Evolutionary conservation across 2,329 filamentous ascomycete species (phyloP).

Genomic region (Diaporthe citrichinensis): DNA sequence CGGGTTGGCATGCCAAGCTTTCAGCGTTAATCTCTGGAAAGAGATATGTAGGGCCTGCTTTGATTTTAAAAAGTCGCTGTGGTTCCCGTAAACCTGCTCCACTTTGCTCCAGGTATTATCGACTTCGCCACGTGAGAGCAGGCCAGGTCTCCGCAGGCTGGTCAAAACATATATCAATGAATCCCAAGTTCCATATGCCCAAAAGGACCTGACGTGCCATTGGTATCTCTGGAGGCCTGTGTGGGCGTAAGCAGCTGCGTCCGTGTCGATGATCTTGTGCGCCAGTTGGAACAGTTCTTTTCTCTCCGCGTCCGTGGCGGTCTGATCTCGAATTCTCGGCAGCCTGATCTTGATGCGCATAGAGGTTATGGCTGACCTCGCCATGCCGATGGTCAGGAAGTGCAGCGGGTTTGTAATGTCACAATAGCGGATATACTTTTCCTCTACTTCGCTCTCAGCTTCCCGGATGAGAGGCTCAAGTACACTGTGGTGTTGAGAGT

Average conservation of each 20-base stretch:
- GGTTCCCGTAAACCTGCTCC: constrained; percentile 48
- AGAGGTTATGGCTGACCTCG: constrained; percentile 47
- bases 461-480: constrained; percentile 53
- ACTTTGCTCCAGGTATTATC: constrained; percentile 47
- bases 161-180: constrained; percentile 51
- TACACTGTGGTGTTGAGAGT: constrained; percentile 47
- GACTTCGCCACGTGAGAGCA: constrained; percentile 42
- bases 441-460: constrained; percentile 57
- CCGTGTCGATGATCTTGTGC: constrained; percentile 54
- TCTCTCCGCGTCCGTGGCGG: constrained; percentile 45
- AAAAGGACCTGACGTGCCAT: constrained; percentile 53
- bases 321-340: constrained; percentile 46
- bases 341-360: constrained; percentile 46
- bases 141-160: constrained; percentile 45
- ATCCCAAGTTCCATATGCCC: constrained; percentile 46
- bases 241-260: constrained; percentile 49
- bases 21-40: constrained; percentile 50
- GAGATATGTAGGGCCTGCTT: constrained; percentile 49
- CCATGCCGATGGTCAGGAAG: constrained; percentile 47
- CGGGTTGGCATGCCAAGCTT: constrained; percentile 50
- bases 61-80: constrained; percentile 48
- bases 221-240: constrained; percentile 45
- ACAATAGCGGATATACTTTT: constrained; percentile 59
- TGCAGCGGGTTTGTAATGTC: constrained; percentile 58
- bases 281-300: constrained; percentile 51